Evolutionary conservation across 2,329 filamentous ascomycete genomes (phyloP).

Genomic region (Curvularia lunata): DNA sequence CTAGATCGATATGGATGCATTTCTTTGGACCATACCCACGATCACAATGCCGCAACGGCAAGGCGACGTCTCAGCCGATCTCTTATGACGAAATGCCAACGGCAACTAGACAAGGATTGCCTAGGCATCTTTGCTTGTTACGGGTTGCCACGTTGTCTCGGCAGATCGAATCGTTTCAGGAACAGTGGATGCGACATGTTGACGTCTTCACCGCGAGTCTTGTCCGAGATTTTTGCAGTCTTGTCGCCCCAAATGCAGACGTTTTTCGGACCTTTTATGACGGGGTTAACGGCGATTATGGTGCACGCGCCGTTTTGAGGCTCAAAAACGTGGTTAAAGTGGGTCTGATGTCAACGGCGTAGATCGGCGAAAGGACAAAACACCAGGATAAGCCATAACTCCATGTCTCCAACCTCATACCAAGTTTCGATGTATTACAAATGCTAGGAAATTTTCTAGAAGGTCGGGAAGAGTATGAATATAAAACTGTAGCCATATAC

Average conservation of each 20-base stretch:
- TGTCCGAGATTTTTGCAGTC: constrained; percentile 15
- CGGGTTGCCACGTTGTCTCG: constrained; percentile 6
- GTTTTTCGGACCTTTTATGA: constrained; percentile 6
- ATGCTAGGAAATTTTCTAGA: constrained; percentile 20
- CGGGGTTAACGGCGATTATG: constrained; percentile 12
- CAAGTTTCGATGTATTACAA: constrained; percentile 29
- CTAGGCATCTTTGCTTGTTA: constrained; percentile 3
- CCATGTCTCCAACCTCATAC: constrained; percentile 11
- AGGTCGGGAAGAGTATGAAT: not conserved
- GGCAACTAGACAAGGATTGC: constrained; percentile 8
- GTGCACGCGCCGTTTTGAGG: constrained; percentile 7
- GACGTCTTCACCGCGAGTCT: constrained; percentile 16
- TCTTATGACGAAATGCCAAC: constrained; percentile 11
- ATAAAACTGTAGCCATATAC: constrained; percentile 1
- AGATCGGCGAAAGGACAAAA: constrained; percentile 35
- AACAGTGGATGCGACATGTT: constrained; percentile 1
- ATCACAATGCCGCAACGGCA: constrained; percentile 1
- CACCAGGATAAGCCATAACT: constrained; percentile 18
- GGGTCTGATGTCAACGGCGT: constrained; percentile 26
- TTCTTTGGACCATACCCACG: not conserved
- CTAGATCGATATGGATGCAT: not conserved
- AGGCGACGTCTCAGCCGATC: constrained; percentile 6
- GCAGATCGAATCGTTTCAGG: constrained; percentile 9
- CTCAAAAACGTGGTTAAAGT: constrained; percentile 22
- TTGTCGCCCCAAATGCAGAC: constrained; percentile 9